Conservation (phyloP, 2,329 filamentous ascomycete species). For the Aspergillus sclerotialis region DNA sequence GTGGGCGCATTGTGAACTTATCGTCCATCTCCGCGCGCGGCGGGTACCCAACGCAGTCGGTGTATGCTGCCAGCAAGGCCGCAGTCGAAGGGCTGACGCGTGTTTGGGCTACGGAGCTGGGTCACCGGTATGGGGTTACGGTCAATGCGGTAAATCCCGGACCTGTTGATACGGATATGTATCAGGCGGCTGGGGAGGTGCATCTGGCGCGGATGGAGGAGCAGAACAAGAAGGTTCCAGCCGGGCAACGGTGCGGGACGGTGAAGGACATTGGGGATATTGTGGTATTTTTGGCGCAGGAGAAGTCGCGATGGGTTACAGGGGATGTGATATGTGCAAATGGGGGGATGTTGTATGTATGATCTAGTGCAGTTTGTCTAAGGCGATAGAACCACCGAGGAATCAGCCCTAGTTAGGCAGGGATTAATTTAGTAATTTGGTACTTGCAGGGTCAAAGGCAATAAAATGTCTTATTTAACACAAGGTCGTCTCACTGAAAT, state of each 20-base stretch:
- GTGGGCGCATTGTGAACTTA: conserved; percentile 4
- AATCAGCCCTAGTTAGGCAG: no score
- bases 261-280: neutral
- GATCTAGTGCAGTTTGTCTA: neutral
- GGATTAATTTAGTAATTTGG: no score
- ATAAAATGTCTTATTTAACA: no score
- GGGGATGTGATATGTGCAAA: conserved; percentile 16
- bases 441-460: no score
- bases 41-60: neutral
- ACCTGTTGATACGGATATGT: conserved; percentile 3
- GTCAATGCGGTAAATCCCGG: neutral
- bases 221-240: conserved; percentile 8
- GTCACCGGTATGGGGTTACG: neutral
- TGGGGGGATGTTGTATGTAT: conserved; percentile 12
- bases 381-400: no score
- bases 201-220: conserved; percentile 10
- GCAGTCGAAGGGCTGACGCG: neutral
- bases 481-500: no score
- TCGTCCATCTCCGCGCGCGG: conserved; percentile 2
- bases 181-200: conserved; percentile 8
- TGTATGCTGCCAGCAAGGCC: neutral
- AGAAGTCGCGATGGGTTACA: neutral
- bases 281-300: neutral
- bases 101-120: neutral
- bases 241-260: no score